phyloP scores from a whole-genome alignment of 2,329 filamentous ascomycete genomes.

The Ceratocystis destructans region DNA sequence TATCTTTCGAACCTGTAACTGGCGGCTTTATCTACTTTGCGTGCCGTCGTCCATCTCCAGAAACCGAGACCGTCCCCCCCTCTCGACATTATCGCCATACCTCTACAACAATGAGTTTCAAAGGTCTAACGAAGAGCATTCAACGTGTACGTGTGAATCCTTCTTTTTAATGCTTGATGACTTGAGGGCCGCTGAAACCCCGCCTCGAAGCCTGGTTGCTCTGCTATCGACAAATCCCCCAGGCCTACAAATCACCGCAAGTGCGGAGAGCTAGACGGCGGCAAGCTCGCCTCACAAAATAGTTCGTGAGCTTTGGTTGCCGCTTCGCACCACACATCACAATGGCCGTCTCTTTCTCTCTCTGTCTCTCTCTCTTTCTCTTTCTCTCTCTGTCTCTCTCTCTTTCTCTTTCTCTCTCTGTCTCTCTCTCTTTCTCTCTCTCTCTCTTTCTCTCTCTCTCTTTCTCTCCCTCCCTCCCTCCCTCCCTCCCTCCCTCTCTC shows the following conservation, averaged over 20 bases:
- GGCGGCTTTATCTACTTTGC: background rate
- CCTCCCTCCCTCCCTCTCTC: no score
- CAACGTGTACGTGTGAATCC: constrained; percentile 49
- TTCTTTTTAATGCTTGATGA: background rate
- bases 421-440: no score
- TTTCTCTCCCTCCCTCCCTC: background rate
- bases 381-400: no score
- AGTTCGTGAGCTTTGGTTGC: background rate
- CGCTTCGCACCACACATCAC: background rate
- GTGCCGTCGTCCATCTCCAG: background rate
- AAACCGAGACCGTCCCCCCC: background rate
- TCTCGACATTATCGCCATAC: background rate
- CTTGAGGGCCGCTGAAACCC: background rate
- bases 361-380: constrained; percentile 10
- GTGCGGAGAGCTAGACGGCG: background rate
- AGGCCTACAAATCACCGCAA: background rate
- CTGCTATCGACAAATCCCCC: background rate
- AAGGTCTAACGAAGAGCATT: constrained; percentile 85
- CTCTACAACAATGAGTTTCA: constrained; percentile 68
- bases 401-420: no score
- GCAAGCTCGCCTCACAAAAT: background rate
- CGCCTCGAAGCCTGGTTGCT: background rate
- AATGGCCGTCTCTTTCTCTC: constrained; percentile 19
- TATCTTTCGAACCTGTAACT: background rate
- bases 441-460: no score